phyloP scores from a whole-genome alignment of 331 rosid genomes.

The Quercus phellos region DNA sequence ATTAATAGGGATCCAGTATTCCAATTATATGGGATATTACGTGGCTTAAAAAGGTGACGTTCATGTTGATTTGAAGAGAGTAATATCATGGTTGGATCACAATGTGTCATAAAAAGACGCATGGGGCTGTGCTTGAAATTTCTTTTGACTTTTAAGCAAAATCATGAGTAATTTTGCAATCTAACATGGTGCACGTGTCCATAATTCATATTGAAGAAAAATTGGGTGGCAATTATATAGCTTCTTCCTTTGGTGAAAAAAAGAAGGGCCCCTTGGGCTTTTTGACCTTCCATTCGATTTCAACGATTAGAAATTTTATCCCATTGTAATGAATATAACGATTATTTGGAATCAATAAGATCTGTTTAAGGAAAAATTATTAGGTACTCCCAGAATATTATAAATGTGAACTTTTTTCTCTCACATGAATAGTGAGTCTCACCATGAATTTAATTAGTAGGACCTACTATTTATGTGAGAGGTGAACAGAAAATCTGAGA shows the following conservation, averaged over 20 bases:
- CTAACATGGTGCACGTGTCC: constrained; percentile 10
- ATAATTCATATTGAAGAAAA: not conserved
- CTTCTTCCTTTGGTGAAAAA: not conserved
- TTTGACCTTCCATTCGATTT: no score
- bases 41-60: not conserved
- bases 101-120: not conserved
- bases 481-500: no score
- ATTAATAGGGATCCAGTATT: not conserved
- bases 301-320: no score
- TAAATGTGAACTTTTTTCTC: no score
- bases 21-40: not conserved
- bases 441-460: no score
- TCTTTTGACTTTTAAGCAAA: not conserved
- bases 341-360: no score
- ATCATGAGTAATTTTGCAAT: not conserved
- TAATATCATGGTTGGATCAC: not conserved
- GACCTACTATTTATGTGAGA: no score
- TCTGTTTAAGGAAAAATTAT: no score
- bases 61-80: not conserved
- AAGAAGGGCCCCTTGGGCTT: not conserved
- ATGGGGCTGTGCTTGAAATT: not conserved
- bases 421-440: no score
- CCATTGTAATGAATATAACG: no score
- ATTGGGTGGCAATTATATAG: not conserved
- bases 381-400: no score